Base-by-base conservation (phyloP, 179 eudicot genomes). In the Pouteria campechiana region DNA sequence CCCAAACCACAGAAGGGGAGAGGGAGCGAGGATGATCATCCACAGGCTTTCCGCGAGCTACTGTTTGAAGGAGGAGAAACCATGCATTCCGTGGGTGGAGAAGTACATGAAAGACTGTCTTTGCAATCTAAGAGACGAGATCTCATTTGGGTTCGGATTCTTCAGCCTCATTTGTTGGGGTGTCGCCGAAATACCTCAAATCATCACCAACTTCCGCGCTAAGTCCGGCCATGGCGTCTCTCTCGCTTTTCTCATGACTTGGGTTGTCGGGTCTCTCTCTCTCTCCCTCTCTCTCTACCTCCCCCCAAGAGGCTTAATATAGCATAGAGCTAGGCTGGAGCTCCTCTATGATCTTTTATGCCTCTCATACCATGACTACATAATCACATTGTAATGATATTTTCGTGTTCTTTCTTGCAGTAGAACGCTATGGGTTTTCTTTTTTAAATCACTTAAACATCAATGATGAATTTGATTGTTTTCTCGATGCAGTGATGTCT, bases 201-300 rank as follows among this genome's bases (percentile, higher is more conserved):
- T 88, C 32, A 54, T 88, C 49, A 80, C 94, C 57, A 88, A 88
- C 54, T 88, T 77, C 47, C 76, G 58, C n/a, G 60, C 97, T 5
- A 88, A 88, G 55, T 75, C 97, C 28, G 73, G 94, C 70, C 94
- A 88, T 69, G 97, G 97, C 1, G 79, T 87, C 47, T 87, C 96
- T 15, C 66, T 83, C 24, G 3, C 74, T 24, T 87, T 87, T 50
- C 94, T 87, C 48, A 70, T 80, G 42, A 74, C 87, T 55, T 84
- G 97, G 97, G 33, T 84, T 43, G 57, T 53, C 4, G 81, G 81
- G 81, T 74, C 38, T 11, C 33, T 46, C 2, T 40, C 12, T 6
- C n/a, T 20, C 36, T 14, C 30, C 4, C 13, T 31, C 14, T 1
- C 32, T 1, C 27, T 3, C 8, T 18, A 22, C 10, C 4, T 30